Evolutionary conservation across 768 basidiomycete species (phyloP).

Genomic region (Mycena vitilis): DNA sequence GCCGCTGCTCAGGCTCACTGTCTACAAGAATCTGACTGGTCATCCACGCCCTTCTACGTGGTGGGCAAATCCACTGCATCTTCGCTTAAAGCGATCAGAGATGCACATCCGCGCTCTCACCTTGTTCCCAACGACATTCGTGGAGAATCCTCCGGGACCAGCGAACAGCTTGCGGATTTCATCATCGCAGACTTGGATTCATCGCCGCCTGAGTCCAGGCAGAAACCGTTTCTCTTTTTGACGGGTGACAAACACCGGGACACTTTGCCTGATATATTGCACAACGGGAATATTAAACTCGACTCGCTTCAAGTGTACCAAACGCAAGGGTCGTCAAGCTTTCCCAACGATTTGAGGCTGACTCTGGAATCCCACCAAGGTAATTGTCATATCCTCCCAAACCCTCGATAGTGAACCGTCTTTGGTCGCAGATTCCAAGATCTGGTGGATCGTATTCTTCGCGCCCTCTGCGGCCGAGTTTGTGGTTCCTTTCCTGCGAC

Average conservation of each 20-base stretch:
- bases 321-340: slow-evolving; percentile 67
- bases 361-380: slow-evolving; percentile 45
- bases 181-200: slow-evolving; percentile 57
- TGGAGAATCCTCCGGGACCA: slow-evolving; percentile 70
- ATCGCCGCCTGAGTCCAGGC: slow-evolving; percentile 22
- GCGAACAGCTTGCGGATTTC: slow-evolving; percentile 73
- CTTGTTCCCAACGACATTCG: slow-evolving; percentile 48
- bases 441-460: slow-evolving; percentile 82
- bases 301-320: slow-evolving; percentile 74
- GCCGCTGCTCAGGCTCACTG: slow-evolving; percentile 9
- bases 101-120: slow-evolving; percentile 39
- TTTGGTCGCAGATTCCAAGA: slow-evolving; percentile 30
- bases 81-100: slow-evolving; percentile 52
- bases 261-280: slow-evolving; percentile 65
- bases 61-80: slow-evolving; percentile 77
- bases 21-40: slow-evolving; percentile 59
- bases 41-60: slow-evolving; percentile 76
- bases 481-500: slow-evolving; percentile 61
- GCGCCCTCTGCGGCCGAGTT: slow-evolving; percentile 78
- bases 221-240: slow-evolving; percentile 70
- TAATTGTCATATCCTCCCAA: slow-evolving; percentile 20
- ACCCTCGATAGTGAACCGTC: not conserved
- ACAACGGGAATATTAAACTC: slow-evolving; percentile 56
- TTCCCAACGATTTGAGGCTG: slow-evolving; percentile 56
- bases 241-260: slow-evolving; percentile 91